Base-by-base conservation (phyloP, 257 asterid genomes). In the Vinca minor region DNA sequence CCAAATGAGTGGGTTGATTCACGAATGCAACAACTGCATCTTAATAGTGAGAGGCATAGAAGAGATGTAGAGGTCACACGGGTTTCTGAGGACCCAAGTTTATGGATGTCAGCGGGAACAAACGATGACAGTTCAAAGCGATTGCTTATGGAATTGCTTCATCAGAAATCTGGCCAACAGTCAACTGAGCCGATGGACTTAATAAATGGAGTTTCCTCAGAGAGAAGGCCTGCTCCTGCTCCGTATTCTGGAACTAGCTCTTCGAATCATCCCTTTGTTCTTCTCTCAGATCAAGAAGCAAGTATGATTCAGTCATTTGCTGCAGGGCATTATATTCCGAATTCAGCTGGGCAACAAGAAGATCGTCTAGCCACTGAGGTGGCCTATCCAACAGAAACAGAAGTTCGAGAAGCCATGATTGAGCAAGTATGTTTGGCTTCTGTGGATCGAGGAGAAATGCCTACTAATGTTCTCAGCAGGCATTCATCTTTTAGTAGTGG, bases 61-160 rank as follows among this genome's bases (percentile, higher is more conserved):
- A 81, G 83, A 77, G 98, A 92, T 61, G 25, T 69, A 48, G 95
- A 85, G 44, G 78, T 73, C 61, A 86, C 76, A 71, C 73, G 83
- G 76, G 77, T 72, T 60, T 25, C 69, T 39, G 97, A 84, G 72
- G 96, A 93, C 77, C 77, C 88, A 52, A 87, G 94, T 76, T 70
- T 89, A 65, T 93, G 98, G 98, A 87, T 89, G 97, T 87, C 97
- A 15, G 89, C 95, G 49, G 96, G 87, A 66, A 68, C 87, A 18
- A 79, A 81, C 75, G 97, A 93, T 70, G 97, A 93, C 78, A 85
- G 81, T 78, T 93, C 98, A 44, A 93, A 89, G 81, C 91, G 88
- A 11, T 81, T 89, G 74, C 94, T 93, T 63, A 85, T 93, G 97
- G 96, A 93, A 65, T 77, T 93, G 67, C 85, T 93, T 56, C 95